Percentiles rank a stretch among this genome's conserved stretches.
Conservation (phyloP, 352 stramenopile genomes). For the Ophiocytium majus region DNA sequence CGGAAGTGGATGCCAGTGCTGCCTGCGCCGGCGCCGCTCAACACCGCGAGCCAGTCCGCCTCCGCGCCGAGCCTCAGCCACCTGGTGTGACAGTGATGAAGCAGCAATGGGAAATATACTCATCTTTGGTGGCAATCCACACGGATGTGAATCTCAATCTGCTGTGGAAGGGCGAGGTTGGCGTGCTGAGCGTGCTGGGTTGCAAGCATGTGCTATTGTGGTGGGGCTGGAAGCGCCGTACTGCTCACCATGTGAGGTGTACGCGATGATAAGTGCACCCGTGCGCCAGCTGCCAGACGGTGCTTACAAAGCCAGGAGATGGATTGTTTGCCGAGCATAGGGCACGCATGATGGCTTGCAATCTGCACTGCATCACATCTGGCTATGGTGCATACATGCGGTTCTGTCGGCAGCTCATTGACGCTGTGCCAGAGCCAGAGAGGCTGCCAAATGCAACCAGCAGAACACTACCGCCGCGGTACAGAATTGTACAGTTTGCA, state of each 20-base stretch:
- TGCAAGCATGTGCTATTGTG: too few relatives aligned
- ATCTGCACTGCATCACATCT: too few relatives aligned
- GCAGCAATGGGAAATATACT: background rate
- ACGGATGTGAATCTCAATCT: background rate
- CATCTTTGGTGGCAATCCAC: background rate
- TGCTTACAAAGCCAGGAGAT: too few relatives aligned
- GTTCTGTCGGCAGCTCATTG: too few relatives aligned
- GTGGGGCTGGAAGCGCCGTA: too few relatives aligned
- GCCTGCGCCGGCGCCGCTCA: background rate
- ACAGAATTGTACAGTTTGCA: background rate
- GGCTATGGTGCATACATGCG: too few relatives aligned
- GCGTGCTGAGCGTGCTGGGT: background rate
- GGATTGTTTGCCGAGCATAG: too few relatives aligned
- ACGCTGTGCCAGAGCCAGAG: background rate
- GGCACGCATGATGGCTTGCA: too few relatives aligned
- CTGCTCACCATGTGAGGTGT: too few relatives aligned
- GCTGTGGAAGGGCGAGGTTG: background rate
- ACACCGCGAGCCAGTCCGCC: background rate
- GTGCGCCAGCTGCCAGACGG: too few relatives aligned
- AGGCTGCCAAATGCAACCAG: background rate
- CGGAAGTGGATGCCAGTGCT: background rate
- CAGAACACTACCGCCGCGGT: background rate
- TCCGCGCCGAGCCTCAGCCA: background rate
- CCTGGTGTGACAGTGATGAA: background rate
- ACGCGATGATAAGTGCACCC: too few relatives aligned